Base-by-base conservation (phyloP, 805 yeast species). In the Ogataea angusta region DNA sequence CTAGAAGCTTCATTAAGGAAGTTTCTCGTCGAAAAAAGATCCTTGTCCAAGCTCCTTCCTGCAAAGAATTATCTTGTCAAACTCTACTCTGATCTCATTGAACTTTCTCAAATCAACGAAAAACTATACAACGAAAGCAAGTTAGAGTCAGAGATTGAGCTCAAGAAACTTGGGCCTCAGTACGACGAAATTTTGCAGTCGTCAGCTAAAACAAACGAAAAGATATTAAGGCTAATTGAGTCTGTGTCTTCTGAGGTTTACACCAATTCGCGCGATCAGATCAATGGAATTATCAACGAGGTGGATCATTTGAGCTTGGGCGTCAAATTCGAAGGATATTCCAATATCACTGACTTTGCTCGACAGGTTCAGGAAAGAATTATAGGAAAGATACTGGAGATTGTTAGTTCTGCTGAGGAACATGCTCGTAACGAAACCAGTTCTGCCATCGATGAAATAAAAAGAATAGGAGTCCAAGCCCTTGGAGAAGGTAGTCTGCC, bases 1-100 rank as follows among this genome's bases (percentile, higher is more conserved):
- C 67, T 93, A 41, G 98, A 93, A 54, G 84, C 86, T 6, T 81
- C 95, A 2, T 68, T 93, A 42, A 75, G 97, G 38, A 80, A 81
- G 49, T 93, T 93, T 60, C 81, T 93, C 4, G 70, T 93, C 16
- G 95, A 91, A 50, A 93, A 90, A 54, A 75, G 99, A 54, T 80
- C 96, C 0, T 62, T 85, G 9, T 89, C 98, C 0, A 93, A 93
- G 59, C 68, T 93, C 10, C 74, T 87, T 25, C 99, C 99, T 0
- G 98, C 96, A 0, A 88, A 89, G 56, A 90, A 82, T n/a, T 93
- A 85, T 53, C 64, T 91, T 21, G 46, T 71, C 14, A 91, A 89
- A 53, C 57, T 90, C 10, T 72, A 85, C 30, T 60, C 61, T 16
- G 99, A 93, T 54, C 55, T 91, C 29, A 66, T 67, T 36, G 63